Conservation (phyloP, 2,329 filamentous ascomycete genomes). For the Phyllosticta citrichinensis region DNA sequence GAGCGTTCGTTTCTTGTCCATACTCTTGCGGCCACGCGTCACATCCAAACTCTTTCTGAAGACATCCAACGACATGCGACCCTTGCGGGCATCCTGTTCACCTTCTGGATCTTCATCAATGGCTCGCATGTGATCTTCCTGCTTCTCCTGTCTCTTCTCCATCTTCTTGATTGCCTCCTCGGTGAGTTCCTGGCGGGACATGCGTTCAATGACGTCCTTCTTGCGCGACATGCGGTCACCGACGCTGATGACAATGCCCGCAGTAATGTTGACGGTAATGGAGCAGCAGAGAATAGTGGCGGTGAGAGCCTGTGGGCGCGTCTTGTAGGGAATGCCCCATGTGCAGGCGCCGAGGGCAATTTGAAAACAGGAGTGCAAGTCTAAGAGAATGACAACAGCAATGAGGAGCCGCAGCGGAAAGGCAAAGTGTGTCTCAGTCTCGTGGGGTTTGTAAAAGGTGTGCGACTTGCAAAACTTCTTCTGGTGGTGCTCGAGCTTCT, state of each 20-base stretch:
- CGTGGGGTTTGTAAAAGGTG: slow-evolving; percentile 76
- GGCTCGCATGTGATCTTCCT: slow-evolving; percentile 2
- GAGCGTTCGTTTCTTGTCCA: neutral
- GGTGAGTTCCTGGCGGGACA: slow-evolving; percentile 65
- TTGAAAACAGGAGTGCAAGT: slow-evolving; percentile 65
- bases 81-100: neutral
- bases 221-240: slow-evolving; percentile 66
- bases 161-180: slow-evolving; percentile 39
- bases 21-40: neutral
- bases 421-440: slow-evolving; percentile 65
- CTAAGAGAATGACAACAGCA: slow-evolving; percentile 61
- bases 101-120: slow-evolving; percentile 2
- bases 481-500: slow-evolving; percentile 60
- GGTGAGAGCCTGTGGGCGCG: slow-evolving; percentile 59
- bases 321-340: slow-evolving; percentile 60
- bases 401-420: slow-evolving; percentile 63
- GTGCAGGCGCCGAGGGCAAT: slow-evolving; percentile 65
- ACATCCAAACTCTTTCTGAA: neutral
- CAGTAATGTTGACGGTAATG: slow-evolving; percentile 63
- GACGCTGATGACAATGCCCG: slow-evolving; percentile 60
- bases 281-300: slow-evolving; percentile 67
- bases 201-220: slow-evolving; percentile 66
- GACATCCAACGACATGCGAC: neutral
- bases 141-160: slow-evolving; percentile 6
- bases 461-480: slow-evolving; percentile 67